Evolutionary conservation across 2,329 filamentous ascomycete species (phyloP).

Genomic region (Trichophyton schoenleinii): DNA sequence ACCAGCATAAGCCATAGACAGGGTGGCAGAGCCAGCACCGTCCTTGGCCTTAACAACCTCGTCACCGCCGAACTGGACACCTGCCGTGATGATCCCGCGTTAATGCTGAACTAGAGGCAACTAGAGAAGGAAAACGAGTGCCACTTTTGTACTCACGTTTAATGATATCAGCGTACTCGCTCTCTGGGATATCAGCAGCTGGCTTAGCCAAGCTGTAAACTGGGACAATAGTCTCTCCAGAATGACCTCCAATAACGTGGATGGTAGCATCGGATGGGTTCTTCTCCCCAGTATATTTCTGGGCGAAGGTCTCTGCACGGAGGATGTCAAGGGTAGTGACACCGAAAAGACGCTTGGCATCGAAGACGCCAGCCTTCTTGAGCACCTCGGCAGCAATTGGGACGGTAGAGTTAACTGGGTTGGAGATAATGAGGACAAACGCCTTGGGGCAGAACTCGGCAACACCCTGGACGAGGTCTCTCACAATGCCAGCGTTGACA

Average conservation of each 20-base stretch:
- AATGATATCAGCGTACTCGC: constrained; percentile 82
- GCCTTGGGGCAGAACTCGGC: constrained; percentile 86
- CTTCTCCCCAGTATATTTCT: constrained; percentile 67
- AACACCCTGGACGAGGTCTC: constrained; percentile 77
- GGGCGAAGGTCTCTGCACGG: constrained; percentile 92
- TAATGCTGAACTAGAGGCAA: background rate
- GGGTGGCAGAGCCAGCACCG: constrained; percentile 74
- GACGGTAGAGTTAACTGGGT: constrained; percentile 98
- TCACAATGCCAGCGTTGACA: constrained; percentile 97
- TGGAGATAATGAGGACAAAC: constrained; percentile 93
- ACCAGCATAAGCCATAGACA: constrained; percentile 92
- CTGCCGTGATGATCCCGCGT: constrained; percentile 23
- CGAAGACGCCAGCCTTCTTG: constrained; percentile 84
- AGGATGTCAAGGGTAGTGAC: constrained; percentile 98
- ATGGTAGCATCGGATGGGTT: constrained; percentile 73
- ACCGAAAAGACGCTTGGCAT: constrained; percentile 91
- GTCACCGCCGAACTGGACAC: constrained; percentile 93
- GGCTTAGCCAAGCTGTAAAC: constrained; percentile 88
- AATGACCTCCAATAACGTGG: constrained; percentile 93
- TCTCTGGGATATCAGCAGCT: constrained; percentile 63
- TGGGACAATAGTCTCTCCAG: constrained; percentile 93
- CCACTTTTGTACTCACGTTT: constrained; percentile 48
- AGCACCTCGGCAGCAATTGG: constrained; percentile 95
- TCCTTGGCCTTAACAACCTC: constrained; percentile 95
- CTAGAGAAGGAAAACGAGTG: background rate